Percentiles rank a stretch among this genome's conserved stretches.
phyloP scores from a whole-genome alignment of 2,329 filamentous ascomycete species.

The Fusarium sp. region DNA sequence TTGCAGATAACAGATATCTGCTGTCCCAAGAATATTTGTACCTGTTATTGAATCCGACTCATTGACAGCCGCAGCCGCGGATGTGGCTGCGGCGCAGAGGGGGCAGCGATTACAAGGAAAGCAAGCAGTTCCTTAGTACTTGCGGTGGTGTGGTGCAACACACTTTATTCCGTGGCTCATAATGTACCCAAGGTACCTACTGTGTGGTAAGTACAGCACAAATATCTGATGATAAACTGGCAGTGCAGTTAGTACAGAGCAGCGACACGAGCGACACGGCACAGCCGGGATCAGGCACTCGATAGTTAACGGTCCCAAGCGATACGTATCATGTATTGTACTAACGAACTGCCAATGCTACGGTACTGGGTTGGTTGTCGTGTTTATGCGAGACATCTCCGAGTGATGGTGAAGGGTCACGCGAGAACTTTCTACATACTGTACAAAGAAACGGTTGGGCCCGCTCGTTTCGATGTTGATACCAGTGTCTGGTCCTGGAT shows the following conservation, averaged over 20 bases:
- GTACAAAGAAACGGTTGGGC: neutral
- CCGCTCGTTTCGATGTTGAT: neutral
- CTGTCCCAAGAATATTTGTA: neutral
- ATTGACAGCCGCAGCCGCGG: neutral
- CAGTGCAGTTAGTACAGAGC: neutral
- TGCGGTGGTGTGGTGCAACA: neutral
- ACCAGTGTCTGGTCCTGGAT: neutral
- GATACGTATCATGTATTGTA: neutral
- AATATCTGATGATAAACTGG: neutral
- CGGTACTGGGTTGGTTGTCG: neutral
- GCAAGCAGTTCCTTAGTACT: neutral
- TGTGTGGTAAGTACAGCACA: neutral
- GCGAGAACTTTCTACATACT: slow-evolving; percentile 2
- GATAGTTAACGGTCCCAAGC: neutral
- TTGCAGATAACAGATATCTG: neutral
- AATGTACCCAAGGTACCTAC: neutral
- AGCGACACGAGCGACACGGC: neutral
- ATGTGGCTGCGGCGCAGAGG: neutral
- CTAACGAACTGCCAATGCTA: neutral
- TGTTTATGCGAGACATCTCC: slow-evolving; percentile 10
- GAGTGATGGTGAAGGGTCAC: slow-evolving; percentile 3
- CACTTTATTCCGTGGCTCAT: neutral
- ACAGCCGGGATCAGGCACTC: neutral
- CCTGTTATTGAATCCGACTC: no score
- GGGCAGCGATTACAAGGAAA: neutral